phyloP scores from a whole-genome alignment of 805 yeast genomes.

The Scheffersomyces spartinae region DNA sequence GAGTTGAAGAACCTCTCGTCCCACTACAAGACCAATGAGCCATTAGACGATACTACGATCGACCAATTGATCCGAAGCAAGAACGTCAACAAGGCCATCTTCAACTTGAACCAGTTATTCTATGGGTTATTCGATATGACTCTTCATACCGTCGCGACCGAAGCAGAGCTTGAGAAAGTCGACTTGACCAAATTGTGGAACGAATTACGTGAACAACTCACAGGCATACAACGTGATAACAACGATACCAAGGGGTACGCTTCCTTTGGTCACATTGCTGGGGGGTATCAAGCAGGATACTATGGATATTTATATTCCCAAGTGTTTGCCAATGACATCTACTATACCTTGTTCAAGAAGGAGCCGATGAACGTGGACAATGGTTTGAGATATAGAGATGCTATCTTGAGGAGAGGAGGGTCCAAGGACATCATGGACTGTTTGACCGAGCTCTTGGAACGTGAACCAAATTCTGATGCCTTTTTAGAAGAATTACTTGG shows the following conservation, averaged over 20 bases:
- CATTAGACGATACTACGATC: constrained; percentile 45
- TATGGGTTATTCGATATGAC: constrained; percentile 71
- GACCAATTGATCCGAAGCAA: constrained; percentile 51
- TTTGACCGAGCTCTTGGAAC: constrained; percentile 56
- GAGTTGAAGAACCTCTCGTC: constrained; percentile 49
- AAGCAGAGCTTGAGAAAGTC: constrained; percentile 29
- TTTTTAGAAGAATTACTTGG: constrained; percentile 60
- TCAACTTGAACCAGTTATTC: constrained; percentile 63
- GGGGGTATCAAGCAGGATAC: constrained; percentile 79
- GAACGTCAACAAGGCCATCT: constrained; percentile 66
- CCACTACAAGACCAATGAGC: constrained; percentile 53
- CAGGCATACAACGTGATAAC: constrained; percentile 46
- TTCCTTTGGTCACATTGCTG: constrained; percentile 69
- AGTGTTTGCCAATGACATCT: constrained; percentile 79
- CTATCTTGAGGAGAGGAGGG: constrained; percentile 62
- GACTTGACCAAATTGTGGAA: constrained; percentile 56
- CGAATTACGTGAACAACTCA: constrained; percentile 47
- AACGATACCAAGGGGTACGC: constrained; percentile 53
- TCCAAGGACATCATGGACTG: constrained; percentile 57
- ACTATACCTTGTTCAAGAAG: constrained; percentile 51
- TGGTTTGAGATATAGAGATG: constrained; percentile 62
- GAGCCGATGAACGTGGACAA: constrained; percentile 53
- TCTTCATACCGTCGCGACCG: constrained; percentile 41
- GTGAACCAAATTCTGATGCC: constrained; percentile 65
- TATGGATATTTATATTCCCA: constrained; percentile 82